Percentiles rank a stretch among this genome's conserved stretches.
Conservation (phyloP, 83 land plant species). For the Picea engelmannii region DNA sequence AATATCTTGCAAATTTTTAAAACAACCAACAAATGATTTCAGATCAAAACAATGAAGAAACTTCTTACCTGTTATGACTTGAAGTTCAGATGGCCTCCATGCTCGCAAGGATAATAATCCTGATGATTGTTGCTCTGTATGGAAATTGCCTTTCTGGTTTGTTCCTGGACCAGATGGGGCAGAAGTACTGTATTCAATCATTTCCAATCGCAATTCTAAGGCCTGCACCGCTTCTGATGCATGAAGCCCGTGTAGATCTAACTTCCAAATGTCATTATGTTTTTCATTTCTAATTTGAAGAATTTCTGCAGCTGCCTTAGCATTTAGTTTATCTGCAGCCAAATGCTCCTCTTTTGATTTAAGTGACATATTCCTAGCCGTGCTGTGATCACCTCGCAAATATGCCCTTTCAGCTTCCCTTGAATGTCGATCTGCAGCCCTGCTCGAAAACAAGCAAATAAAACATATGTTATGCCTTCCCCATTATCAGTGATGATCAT, state of each 20-base stretch:
- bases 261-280: constrained; percentile 48
- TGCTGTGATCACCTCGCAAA: constrained; percentile 49
- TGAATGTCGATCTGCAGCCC: constrained; percentile 55
- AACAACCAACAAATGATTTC: neutral
- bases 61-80: constrained; percentile 59
- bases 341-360: constrained; percentile 45
- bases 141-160: neutral
- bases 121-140: neutral
- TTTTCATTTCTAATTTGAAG: constrained; percentile 34
- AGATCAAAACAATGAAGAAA: neutral
- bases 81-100: constrained; percentile 24
- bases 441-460: constrained; percentile 14
- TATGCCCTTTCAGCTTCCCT: constrained; percentile 51
- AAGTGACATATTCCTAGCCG: constrained; percentile 44
- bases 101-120: neutral
- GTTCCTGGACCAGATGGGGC: constrained; percentile 18
- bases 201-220: constrained; percentile 34
- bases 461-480: neutral
- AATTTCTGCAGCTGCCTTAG: constrained; percentile 58
- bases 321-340: constrained; percentile 45
- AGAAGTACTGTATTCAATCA: constrained; percentile 36
- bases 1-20: too few species aligned
- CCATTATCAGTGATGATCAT: neutral
- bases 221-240: constrained; percentile 61
- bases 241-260: constrained; percentile 74